A percentile compares a stretch with the other conserved stretches of the same genome.
These are phyloP conservation scores for Metschnikowia aberdeeniae DNA, from an alignment of 805 yeast genomes.

Conservation along the genomic window DNA sequence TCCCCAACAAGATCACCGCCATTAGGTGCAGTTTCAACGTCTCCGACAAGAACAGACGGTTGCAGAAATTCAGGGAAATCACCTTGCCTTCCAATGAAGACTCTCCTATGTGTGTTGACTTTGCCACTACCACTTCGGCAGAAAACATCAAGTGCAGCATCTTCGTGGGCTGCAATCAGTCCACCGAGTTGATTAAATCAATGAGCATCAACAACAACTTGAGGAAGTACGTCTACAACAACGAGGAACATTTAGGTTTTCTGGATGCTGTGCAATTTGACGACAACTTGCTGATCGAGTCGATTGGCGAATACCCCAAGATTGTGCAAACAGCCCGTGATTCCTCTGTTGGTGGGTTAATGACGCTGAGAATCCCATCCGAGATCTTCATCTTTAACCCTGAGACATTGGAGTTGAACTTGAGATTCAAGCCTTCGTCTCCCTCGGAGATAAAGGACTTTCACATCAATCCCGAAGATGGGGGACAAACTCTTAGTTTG, in stretches of 20 bases:
- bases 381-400: conserved; percentile 58
- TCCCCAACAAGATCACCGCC: conserved; percentile 77
- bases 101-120: conserved; percentile 81
- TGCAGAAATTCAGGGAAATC: conserved; percentile 63
- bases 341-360: conserved; percentile 61
- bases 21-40: conserved; percentile 53
- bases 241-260: conserved; percentile 56
- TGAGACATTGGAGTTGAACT: conserved; percentile 48
- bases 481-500: conserved; percentile 61
- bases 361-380: conserved; percentile 66
- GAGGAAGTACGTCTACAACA: conserved; percentile 56
- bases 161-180: conserved; percentile 74
- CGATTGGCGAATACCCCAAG: conserved; percentile 58
- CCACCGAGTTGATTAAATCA: conserved; percentile 49
- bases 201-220: conserved; percentile 66
- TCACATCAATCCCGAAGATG: conserved; percentile 52
- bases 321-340: conserved; percentile 53
- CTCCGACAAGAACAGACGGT: conserved; percentile 33
- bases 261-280: conserved; percentile 57
- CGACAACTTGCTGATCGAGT: conserved; percentile 35
- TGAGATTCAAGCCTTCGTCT: conserved; percentile 49
- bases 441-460: conserved; percentile 59
- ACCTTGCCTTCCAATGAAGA: conserved; percentile 64
- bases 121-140: conserved; percentile 20
- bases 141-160: conserved; percentile 41